Evolutionary conservation across 2,329 filamentous ascomycete genomes (phyloP).

Genomic region (Calonectria naviculata): DNA sequence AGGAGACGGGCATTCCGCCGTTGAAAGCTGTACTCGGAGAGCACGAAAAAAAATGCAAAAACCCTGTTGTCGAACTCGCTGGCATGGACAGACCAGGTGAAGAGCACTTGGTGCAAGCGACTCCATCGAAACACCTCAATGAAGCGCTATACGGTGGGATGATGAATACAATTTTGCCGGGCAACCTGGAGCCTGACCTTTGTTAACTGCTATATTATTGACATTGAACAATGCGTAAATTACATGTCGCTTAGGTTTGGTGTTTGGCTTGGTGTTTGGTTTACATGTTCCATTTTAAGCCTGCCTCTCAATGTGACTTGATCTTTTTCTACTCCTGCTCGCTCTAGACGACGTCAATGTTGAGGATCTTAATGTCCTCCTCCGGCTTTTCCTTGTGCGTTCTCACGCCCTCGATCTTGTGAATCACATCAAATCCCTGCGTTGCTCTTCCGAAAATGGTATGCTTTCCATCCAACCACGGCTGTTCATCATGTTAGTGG

Average conservation of each 20-base stretch:
- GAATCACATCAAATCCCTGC: slow-evolving; percentile 91
- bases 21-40: not conserved
- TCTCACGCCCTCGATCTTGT: slow-evolving; percentile 92
- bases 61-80: not conserved
- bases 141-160: no score
- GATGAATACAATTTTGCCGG: no score
- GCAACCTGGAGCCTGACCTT: no score
- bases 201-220: no score
- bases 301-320: not conserved
- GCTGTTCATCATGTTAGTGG: slow-evolving; percentile 55
- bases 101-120: no score
- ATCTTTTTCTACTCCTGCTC: not conserved
- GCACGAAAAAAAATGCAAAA: not conserved
- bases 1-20: not conserved
- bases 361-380: slow-evolving; percentile 97
- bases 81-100: no score
- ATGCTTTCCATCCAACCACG: slow-evolving; percentile 96
- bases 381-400: slow-evolving; percentile 93
- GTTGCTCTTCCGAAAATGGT: slow-evolving; percentile 94
- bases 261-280: not conserved
- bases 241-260: not conserved
- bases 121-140: no score
- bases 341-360: slow-evolving; percentile 72
- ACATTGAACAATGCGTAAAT: no score
- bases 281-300: not conserved